A percentile compares a stretch with the other conserved stretches of the same genome.
Evolutionary conservation across 768 basidiomycete genomes (phyloP).

Genomic region (Coprinellus aureogranulatus): DNA sequence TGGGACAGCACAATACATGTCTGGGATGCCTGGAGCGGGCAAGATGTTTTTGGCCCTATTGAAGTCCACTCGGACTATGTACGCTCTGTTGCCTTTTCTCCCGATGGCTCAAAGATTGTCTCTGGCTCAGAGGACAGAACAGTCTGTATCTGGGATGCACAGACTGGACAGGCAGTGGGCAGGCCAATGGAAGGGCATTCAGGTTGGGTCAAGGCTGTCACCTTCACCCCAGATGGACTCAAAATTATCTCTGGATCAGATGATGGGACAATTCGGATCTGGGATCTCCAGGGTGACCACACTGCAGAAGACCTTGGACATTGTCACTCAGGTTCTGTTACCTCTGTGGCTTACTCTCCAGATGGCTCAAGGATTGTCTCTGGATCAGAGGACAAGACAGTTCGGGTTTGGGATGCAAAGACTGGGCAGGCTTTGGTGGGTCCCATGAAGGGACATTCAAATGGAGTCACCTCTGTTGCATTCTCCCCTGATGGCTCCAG

Average conservation of each 20-base stretch:
- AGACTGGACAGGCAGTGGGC: background rate
- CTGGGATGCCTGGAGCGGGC: constrained; percentile 5
- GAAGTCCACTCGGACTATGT: constrained; percentile 6
- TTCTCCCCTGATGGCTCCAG: constrained; percentile 11
- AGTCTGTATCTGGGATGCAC: constrained; percentile 1
- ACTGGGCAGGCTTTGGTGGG: constrained; percentile 4
- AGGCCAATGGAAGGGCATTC: constrained; percentile 5
- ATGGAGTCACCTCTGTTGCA: constrained; percentile 14
- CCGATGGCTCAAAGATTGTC: no score
- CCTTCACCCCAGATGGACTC: no score
- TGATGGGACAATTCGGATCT: no score
- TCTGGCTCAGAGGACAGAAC: no score
- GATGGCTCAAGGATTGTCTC: constrained; percentile 16
- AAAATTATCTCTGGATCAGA: no score
- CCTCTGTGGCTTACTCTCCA: constrained; percentile 17
- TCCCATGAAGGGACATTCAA: constrained; percentile 11
- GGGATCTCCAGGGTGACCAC: no score
- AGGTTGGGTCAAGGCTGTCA: constrained; percentile 1
- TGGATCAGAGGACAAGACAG: constrained; percentile 12
- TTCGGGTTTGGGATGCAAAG: constrained; percentile 2
- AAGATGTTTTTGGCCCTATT: background rate
- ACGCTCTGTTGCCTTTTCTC: background rate
- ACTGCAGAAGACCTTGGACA: no score
- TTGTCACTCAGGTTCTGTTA: no score
- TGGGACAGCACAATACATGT: background rate